phyloP scores from a whole-genome alignment of 2,329 filamentous ascomycete species.

The Microsporum canis region DNA sequence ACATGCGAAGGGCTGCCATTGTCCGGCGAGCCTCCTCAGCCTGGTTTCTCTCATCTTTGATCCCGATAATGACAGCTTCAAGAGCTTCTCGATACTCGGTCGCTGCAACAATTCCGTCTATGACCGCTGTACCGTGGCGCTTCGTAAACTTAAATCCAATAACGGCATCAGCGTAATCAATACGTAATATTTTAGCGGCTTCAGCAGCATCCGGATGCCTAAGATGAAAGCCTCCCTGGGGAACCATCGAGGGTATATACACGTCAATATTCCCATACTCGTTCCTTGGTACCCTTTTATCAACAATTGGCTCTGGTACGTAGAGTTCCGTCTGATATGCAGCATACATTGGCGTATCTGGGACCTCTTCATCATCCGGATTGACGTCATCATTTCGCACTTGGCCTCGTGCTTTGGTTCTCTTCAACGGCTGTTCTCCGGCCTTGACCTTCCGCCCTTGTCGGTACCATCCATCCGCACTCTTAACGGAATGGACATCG shows the following conservation, averaged over 20 bases:
- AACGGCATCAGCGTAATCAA: slow-evolving; percentile 83
- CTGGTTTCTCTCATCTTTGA: slow-evolving; percentile 56
- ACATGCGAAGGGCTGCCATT: slow-evolving; percentile 42
- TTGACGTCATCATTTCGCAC: slow-evolving; percentile 25
- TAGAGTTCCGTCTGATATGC: slow-evolving; percentile 58
- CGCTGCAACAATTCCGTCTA: slow-evolving; percentile 68
- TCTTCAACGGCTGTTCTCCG: slow-evolving; percentile 73
- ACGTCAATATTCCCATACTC: slow-evolving; percentile 52
- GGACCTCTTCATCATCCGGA: slow-evolving; percentile 35
- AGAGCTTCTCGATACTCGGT: slow-evolving; percentile 61
- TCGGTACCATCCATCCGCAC: slow-evolving; percentile 82
- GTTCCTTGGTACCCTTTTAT: slow-evolving; percentile 57
- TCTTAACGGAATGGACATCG: slow-evolving; percentile 69
- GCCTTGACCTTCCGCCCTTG: slow-evolving; percentile 67
- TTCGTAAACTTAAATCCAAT: slow-evolving; percentile 84
- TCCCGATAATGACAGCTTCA: slow-evolving; percentile 52
- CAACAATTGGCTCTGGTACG: slow-evolving; percentile 60
- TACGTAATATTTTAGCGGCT: slow-evolving; percentile 62
- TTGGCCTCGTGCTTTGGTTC: slow-evolving; percentile 35
- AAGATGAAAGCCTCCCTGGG: slow-evolving; percentile 48
- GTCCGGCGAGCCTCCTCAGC: slow-evolving; percentile 47
- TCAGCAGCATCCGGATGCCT: slow-evolving; percentile 48
- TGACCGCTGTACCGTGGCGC: slow-evolving; percentile 70
- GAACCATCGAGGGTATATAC: slow-evolving; percentile 54
- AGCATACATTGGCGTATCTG: slow-evolving; percentile 50